Base-by-base conservation (phyloP, 768 basidiomycete species). In the Melanogaster broomeanus region DNA sequence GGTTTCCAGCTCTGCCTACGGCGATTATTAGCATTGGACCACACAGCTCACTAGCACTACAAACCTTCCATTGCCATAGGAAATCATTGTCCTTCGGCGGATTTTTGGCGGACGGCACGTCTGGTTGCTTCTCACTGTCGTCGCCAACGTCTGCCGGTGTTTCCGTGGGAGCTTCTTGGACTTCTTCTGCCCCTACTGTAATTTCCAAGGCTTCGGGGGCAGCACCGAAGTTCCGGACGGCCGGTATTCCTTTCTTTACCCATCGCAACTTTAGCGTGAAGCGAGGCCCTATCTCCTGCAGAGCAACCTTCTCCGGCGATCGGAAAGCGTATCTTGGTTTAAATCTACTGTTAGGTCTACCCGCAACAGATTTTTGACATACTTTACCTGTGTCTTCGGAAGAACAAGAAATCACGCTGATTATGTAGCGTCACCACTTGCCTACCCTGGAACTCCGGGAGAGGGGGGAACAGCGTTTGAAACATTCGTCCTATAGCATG, bases 371-470 rank as follows among this genome's bases (percentile, higher is more conserved):
- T 7, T 30, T n/a, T 34, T 24, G 27, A 54, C 47, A 7, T 54
- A 40, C 64, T 82, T 46, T 53, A 96, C 86, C 97, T 82, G 76
- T 98, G 97, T 51, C 97, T 78, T 56, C 97, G 77, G 76, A 99
- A 96, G 75, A 99, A 99, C 51, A 99, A 72, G 72, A 98, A 99
- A 73, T 99, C 97, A 42, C 97, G 83, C 67, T 97, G 94, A 64
- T 98, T 98, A 65, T 98, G 97, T 18, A 98, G 76, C 3, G 96
- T 97, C 12, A 98, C 95, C 10, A 98, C 95, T 69, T 99, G 97
- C 27, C 97, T 76, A 30, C 97, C 97, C 71, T 93, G 87, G 64
- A 97, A 98, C 66, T 97, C 91, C 1, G 94, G 93, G 56, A 96
- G 74, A 7, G 91, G 93, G 16, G 97, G 97, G 74, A 98, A 98